Conservation (phyloP, 2,329 filamentous ascomycete species). For the Aureobasidium pullulans region DNA sequence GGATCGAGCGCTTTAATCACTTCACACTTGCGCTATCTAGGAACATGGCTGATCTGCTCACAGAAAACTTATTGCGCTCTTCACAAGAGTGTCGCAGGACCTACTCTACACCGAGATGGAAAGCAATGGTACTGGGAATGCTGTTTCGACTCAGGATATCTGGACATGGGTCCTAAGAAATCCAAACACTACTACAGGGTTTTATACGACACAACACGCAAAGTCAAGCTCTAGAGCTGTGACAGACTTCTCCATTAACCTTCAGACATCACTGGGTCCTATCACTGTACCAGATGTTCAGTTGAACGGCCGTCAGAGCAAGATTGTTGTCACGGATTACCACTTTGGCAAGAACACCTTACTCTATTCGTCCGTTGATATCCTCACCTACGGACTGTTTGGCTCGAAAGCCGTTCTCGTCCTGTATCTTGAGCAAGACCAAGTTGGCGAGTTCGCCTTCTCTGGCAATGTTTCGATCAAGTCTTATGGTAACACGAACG, state of each 20-base stretch:
- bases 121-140: constrained; percentile 38
- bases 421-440: constrained; percentile 17
- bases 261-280: constrained; percentile 50
- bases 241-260: constrained; percentile 47
- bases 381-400: constrained; percentile 40
- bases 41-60: background rate
- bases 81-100: constrained; percentile 52
- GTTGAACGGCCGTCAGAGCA: constrained; percentile 55
- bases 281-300: constrained; percentile 50
- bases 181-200: constrained; percentile 49
- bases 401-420: constrained; percentile 20
- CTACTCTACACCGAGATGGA: constrained; percentile 48
- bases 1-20: too few relatives aligned
- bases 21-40: background rate
- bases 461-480: constrained; percentile 9
- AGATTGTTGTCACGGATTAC: constrained; percentile 57
- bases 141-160: constrained; percentile 45
- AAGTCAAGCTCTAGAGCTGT: constrained; percentile 45
- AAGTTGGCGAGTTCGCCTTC: constrained; percentile 19
- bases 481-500: constrained; percentile 13
- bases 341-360: constrained; percentile 44
- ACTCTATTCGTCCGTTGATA: constrained; percentile 50
- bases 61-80: constrained; percentile 51
- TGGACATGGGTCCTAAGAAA: constrained; percentile 52
- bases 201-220: constrained; percentile 52